These are phyloP conservation scores for Apostasia ramifera DNA, from an alignment of 106 monocot species.

Conservation along the genomic window DNA sequence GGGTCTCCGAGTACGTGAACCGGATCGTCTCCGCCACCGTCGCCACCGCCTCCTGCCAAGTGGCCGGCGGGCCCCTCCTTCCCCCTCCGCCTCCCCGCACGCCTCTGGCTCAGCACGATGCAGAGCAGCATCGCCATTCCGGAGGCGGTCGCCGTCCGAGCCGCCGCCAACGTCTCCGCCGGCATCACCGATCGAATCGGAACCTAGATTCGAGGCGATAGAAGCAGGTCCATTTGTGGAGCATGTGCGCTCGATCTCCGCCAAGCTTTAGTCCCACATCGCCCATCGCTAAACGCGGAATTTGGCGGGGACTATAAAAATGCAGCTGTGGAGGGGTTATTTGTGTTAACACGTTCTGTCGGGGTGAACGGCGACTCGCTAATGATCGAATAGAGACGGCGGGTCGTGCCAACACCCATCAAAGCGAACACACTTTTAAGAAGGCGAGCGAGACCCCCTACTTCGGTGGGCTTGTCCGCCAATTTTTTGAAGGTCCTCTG, in stretches of 20 bases:
- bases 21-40: constrained; percentile 14
- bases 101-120: constrained; percentile 25
- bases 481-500: constrained; percentile 70
- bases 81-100: constrained; percentile 3
- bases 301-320: neutral
- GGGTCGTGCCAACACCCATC: constrained; percentile 72
- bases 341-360: constrained; percentile 37
- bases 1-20: constrained; percentile 33
- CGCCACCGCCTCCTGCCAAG: constrained; percentile 20
- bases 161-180: constrained; percentile 7
- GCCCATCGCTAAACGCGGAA: neutral
- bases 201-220: neutral
- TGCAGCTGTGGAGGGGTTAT: accelerated
- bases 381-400: constrained; percentile 86
- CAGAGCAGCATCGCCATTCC: constrained; percentile 57
- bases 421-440: constrained; percentile 42
- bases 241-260: too few species aligned
- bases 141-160: constrained; percentile 51
- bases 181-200: neutral
- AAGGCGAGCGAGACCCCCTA: constrained; percentile 44
- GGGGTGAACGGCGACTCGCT: constrained; percentile 68
- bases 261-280: constrained; percentile 40
- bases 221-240: too few species aligned
- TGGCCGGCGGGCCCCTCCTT: constrained; percentile 19
- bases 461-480: constrained; percentile 48